phyloP scores from a whole-genome alignment of 2,329 filamentous ascomycete species.

The Diaporthe sp. region DNA sequence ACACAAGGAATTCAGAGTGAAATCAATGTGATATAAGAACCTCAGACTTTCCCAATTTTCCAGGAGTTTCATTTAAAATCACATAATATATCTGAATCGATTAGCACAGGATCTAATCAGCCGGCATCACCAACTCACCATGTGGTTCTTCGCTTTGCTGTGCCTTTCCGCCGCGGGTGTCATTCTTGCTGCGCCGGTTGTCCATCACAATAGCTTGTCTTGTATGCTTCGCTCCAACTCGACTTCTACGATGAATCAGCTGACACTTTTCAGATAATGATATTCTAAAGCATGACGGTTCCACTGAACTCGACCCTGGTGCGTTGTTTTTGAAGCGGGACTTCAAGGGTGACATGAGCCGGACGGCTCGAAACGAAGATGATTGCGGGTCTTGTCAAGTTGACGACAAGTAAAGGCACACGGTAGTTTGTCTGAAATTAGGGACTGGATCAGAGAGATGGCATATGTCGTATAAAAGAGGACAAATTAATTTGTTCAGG shows the following conservation, averaged over 20 bases:
- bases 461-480: too few species aligned
- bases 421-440: too few species aligned
- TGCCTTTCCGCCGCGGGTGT: background rate
- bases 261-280: background rate
- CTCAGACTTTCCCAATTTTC: background rate
- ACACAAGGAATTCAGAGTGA: background rate
- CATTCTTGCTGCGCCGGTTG: background rate
- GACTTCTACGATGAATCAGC: background rate
- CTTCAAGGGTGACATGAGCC: too few species aligned
- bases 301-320: background rate
- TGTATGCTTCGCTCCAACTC: background rate
- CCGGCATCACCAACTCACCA: background rate
- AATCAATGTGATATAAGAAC: background rate
- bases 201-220: background rate
- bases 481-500: too few species aligned
- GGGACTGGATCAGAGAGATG: too few species aligned
- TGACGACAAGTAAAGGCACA: too few species aligned
- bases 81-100: background rate
- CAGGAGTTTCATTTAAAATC: background rate
- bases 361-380: too few species aligned
- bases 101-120: background rate
- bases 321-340: background rate
- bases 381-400: too few species aligned
- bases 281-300: background rate
- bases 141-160: background rate